Conservation (phyloP, 2,329 filamentous ascomycete species). For the Mariannaea elegans region DNA sequence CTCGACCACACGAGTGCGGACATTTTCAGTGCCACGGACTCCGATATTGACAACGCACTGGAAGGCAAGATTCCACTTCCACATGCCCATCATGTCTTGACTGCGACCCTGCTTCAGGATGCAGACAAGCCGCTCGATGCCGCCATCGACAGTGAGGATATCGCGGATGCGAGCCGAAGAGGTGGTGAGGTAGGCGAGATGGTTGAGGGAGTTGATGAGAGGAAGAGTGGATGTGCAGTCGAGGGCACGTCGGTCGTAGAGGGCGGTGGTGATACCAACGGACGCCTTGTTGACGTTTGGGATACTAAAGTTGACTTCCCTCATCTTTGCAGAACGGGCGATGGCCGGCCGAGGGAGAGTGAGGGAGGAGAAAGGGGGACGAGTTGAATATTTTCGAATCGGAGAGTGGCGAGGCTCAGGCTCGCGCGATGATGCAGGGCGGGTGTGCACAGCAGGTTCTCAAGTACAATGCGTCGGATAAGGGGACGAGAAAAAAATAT, state of each 20-base stretch:
- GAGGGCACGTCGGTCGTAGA: slow-evolving; percentile 96
- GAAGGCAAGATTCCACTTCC: slow-evolving; percentile 99
- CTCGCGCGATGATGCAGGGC: slow-evolving; percentile 16
- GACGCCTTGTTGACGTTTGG: slow-evolving; percentile 99
- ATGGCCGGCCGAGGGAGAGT: slow-evolving; percentile 22
- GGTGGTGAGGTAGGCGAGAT: slow-evolving; percentile 97
- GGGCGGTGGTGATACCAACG: slow-evolving; percentile 96
- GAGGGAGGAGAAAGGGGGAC: slow-evolving; percentile 23
- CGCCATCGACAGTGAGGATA: slow-evolving; percentile 98
- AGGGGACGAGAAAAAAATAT: neutral
- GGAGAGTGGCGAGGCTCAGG: slow-evolving; percentile 11
- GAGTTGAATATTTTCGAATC: slow-evolving; percentile 22
- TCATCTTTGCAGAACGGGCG: slow-evolving; percentile 72
- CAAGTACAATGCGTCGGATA: neutral
- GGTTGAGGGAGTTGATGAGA: slow-evolving; percentile 98
- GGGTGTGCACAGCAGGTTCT: slow-evolving; percentile 6
- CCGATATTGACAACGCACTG: slow-evolving; percentile 99
- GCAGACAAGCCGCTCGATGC: slow-evolving; percentile 94
- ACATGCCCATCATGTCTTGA: slow-evolving; percentile 99
- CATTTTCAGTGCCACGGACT: slow-evolving; percentile 91
- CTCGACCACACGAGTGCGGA: slow-evolving; percentile 94
- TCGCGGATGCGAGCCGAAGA: slow-evolving; percentile 97
- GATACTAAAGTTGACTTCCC: slow-evolving; percentile 99
- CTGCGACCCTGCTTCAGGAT: slow-evolving; percentile 97
- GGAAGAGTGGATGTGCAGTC: slow-evolving; percentile 98